phyloP scores from a whole-genome alignment of 805 yeast genomes.

The Candida railenensis region DNA sequence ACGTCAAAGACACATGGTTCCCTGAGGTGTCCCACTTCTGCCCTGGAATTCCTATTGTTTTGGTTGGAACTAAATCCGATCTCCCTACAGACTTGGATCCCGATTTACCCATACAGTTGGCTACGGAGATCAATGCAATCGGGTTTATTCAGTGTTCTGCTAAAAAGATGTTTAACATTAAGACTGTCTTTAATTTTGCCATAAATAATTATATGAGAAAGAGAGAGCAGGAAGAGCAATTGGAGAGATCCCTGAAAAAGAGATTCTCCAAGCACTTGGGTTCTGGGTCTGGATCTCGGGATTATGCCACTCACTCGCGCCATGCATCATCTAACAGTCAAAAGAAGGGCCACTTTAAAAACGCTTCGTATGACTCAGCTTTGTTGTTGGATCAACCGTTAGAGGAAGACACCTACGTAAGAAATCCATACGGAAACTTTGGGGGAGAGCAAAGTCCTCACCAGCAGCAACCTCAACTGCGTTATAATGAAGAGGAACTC shows the following conservation, averaged over 20 bases:
- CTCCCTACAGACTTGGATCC: conserved; percentile 39
- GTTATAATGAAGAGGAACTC: conserved; percentile 41
- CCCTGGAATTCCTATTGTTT: conserved; percentile 70
- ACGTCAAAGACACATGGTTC: conserved; percentile 78
- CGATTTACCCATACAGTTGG: conserved; percentile 51
- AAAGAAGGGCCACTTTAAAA: conserved; percentile 37
- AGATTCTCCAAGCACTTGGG: conserved; percentile 31
- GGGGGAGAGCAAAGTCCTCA: conserved; percentile 2
- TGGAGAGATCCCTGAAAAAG: conserved; percentile 33
- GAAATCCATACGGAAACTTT: conserved; percentile 36
- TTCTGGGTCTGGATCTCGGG: conserved; percentile 12
- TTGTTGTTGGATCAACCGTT: conserved; percentile 40
- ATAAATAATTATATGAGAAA: conserved; percentile 43
- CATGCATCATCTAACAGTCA: conserved; percentile 20
- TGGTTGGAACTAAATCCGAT: conserved; percentile 86
- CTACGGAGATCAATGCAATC: conserved; percentile 62
- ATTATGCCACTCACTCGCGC: conserved; percentile 17
- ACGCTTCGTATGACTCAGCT: conserved; percentile 35
- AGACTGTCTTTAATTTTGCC: conserved; percentile 66
- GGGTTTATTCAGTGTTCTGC: conserved; percentile 83
- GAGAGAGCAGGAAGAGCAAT: conserved; percentile 33
- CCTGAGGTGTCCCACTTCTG: conserved; percentile 86
- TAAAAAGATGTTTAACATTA: conserved; percentile 62
- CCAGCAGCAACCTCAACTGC: conserved; percentile 9
- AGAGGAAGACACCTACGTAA: conserved; percentile 32